Evolutionary conservation across 306 rosid species (phyloP).

Genomic region (Leucaena leucocephala): DNA sequence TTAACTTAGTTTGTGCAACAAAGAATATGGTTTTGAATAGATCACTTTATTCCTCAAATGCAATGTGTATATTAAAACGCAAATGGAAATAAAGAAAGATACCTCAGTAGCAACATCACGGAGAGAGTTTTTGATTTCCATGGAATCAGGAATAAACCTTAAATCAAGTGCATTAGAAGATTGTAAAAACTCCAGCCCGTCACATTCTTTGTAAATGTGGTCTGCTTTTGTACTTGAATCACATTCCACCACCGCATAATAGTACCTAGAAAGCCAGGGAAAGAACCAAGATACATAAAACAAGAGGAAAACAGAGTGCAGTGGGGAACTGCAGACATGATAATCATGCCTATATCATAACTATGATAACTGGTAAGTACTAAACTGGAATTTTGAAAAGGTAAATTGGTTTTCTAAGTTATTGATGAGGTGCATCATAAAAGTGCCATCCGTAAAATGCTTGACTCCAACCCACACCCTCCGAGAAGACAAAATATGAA

Average conservation of each 20-base stretch:
- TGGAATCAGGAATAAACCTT: constrained; percentile 87
- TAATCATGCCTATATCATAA: constrained; percentile 17
- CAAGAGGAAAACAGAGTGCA: background rate
- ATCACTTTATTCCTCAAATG: background rate
- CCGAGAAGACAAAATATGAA: background rate
- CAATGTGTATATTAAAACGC: background rate
- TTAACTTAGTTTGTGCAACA: background rate
- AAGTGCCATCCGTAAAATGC: constrained; percentile 2
- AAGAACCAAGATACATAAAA: constrained; percentile 23
- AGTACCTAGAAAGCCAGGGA: constrained; percentile 61
- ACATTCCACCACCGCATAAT: constrained; percentile 85
- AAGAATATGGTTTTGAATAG: background rate
- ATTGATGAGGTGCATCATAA: background rate
- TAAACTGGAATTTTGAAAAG: constrained; percentile 24
- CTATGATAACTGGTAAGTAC: background rate
- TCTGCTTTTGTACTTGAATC: constrained; percentile 77
- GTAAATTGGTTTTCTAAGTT: background rate
- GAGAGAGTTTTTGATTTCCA: constrained; percentile 77
- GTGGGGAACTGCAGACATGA: background rate
- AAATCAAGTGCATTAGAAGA: constrained; percentile 85
- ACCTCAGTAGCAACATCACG: constrained; percentile 83
- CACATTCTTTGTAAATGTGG: constrained; percentile 78
- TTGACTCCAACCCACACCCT: background rate
- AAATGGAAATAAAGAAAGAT: background rate
- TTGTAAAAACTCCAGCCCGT: constrained; percentile 72